A percentile compares a stretch with the other conserved stretches of the same genome.
Conservation (phyloP, 2,329 filamentous ascomycete genomes). For the Fusarium decemcellulare region DNA sequence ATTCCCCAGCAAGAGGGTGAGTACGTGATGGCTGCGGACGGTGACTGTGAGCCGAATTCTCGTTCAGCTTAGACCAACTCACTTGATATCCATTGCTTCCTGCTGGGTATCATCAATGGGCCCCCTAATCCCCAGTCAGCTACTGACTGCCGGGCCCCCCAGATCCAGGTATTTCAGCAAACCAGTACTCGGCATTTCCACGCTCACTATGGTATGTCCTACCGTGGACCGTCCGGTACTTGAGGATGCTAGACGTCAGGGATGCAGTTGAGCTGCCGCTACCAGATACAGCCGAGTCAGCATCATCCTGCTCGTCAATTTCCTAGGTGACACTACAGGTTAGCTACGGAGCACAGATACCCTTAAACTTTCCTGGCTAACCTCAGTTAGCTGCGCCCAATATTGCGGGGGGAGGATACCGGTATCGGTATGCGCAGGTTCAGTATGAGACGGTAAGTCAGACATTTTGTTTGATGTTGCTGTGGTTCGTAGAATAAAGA, state of each 20-base stretch:
- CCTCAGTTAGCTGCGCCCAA: not conserved
- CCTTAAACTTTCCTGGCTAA: not conserved
- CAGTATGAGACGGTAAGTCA: not conserved
- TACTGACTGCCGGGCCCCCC: fast-evolving
- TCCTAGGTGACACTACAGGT: not conserved
- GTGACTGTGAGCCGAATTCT: not conserved
- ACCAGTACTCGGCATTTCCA: constrained; percentile 9
- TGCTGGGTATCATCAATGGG: not conserved
- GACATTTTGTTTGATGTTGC: not conserved
- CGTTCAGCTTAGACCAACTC: not conserved
- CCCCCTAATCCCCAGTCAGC: not conserved
- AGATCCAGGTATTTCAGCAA: fast-evolving
- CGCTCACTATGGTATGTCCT: not conserved
- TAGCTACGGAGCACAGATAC: not conserved
- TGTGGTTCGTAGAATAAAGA: too few relatives aligned
- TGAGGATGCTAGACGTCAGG: not conserved
- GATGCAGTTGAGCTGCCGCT: not conserved
- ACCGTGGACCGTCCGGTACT: not conserved
- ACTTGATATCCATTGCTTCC: not conserved
- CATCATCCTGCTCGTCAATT: not conserved
- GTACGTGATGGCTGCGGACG: not conserved
- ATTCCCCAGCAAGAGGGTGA: not conserved
- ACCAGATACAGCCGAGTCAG: not conserved
- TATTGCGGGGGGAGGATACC: not conserved
- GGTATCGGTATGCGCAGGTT: not conserved